Evolutionary conservation across 192 early-diverging fungal genomes (phyloP).

Genomic region (Chytriomyces hyalinus): DNA sequence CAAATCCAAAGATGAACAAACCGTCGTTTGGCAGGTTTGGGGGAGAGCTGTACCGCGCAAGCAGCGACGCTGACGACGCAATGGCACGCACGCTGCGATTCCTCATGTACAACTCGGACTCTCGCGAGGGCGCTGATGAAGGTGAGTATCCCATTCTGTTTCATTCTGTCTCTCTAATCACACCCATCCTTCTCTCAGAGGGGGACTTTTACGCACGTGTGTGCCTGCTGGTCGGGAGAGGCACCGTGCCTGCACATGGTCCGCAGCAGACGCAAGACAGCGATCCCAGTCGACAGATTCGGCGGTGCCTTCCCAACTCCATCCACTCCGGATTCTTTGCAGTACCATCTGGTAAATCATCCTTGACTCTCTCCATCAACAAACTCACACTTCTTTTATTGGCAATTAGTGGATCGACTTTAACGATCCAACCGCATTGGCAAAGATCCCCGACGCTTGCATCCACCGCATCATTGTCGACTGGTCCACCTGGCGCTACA

Average conservation of each 20-base stretch:
- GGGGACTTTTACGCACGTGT: too few relatives aligned
- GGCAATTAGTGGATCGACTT: slow-evolving; percentile 35
- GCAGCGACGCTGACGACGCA: background rate
- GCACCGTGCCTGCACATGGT: background rate
- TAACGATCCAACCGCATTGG: slow-evolving; percentile 31
- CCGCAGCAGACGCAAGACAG: background rate
- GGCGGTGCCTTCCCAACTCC: slow-evolving; percentile 42
- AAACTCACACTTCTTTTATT: too few relatives aligned
- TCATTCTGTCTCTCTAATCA: background rate
- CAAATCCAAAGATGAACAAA: too few relatives aligned
- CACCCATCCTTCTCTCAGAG: too few relatives aligned
- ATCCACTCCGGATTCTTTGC: background rate
- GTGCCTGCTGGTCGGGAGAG: background rate
- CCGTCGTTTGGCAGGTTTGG: slow-evolving; percentile 22
- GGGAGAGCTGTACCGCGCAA: slow-evolving; percentile 22
- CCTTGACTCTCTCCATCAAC: slow-evolving; percentile 11
- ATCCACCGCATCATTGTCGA: slow-evolving; percentile 39
- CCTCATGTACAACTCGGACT: background rate
- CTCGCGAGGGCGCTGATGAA: background rate
- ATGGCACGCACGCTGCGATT: too few relatives aligned
- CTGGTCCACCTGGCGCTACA: slow-evolving; percentile 48
- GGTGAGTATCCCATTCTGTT: background rate
- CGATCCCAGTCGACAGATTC: slow-evolving; percentile 38
- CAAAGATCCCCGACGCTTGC: slow-evolving; percentile 17
- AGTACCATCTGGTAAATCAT: slow-evolving; percentile 15